Conservation (phyloP, 177 flowering plant species). For the Tripterygium wilfordii region DNA sequence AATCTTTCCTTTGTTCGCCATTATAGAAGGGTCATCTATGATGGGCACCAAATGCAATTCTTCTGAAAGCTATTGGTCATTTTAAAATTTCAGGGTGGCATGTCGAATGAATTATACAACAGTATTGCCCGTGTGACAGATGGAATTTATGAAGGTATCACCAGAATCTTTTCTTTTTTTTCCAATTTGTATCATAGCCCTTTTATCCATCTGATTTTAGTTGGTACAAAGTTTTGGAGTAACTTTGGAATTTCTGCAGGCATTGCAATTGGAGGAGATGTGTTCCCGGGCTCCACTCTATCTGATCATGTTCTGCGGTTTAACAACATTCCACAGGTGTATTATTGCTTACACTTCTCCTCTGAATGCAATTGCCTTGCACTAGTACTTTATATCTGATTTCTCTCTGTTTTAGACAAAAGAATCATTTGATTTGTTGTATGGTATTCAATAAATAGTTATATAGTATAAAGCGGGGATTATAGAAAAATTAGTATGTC, state of each 20-base stretch:
- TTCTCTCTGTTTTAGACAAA: too few species aligned
- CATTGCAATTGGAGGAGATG: conserved; percentile 99
- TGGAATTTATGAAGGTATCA: conserved; percentile 94
- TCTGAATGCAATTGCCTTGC: too few species aligned
- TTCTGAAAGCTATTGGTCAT: not conserved
- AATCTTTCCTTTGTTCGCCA: too few species aligned
- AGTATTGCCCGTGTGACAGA: conserved; percentile 97
- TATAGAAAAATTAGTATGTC: too few species aligned
- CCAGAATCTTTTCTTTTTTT: not conserved
- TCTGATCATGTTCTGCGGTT: conserved; percentile 95
- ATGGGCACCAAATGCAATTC: too few species aligned
- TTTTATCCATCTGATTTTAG: not conserved
- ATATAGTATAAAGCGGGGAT: too few species aligned
- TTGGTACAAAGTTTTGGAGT: not conserved
- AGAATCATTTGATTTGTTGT: too few species aligned
- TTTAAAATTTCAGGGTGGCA: conserved; percentile 76
- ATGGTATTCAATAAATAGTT: too few species aligned
- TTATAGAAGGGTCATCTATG: too few species aligned
- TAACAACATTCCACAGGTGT: conserved; percentile 96
- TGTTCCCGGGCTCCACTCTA: conserved; percentile 97
- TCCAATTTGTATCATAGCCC: too few species aligned
- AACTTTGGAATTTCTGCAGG: conserved; percentile 35
- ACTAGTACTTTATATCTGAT: too few species aligned
- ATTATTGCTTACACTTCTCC: conserved; percentile 2
- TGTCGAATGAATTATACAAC: conserved; percentile 95